Conservation (phyloP, 106 monocot genomes). For the Dioscorea dumetorum region DNA sequence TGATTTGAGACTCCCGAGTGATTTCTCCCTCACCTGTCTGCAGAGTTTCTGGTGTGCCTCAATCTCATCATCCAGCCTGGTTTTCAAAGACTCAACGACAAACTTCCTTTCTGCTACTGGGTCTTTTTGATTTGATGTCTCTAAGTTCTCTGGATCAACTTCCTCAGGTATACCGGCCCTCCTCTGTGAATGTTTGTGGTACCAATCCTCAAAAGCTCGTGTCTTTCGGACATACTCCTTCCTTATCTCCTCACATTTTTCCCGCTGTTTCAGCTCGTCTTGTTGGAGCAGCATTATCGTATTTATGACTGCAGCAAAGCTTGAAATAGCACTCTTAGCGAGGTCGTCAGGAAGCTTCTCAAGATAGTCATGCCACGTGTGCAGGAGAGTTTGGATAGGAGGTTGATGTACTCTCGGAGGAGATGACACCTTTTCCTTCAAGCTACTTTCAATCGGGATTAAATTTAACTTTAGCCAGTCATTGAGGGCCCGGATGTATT, state of each 20-base stretch:
- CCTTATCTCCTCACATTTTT: conserved; percentile 40
- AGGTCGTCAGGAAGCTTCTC: conserved; percentile 57
- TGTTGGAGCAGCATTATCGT: conserved; percentile 47
- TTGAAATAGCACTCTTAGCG: conserved; percentile 31
- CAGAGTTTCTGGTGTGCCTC: conserved; percentile 34
- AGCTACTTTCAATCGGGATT: conserved; percentile 71
- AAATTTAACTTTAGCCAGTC: conserved; percentile 70
- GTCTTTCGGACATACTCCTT: conserved; percentile 39
- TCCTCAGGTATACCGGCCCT: conserved; percentile 13
- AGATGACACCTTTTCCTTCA: conserved; percentile 68
- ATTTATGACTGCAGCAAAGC: conserved; percentile 57
- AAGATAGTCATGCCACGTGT: conserved; percentile 68
- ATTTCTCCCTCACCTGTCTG: conserved; percentile 81
- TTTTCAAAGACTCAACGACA: conserved; percentile 39
- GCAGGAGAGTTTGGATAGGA: conserved; percentile 51
- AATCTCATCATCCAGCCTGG: conserved; percentile 35
- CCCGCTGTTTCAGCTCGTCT: conserved; percentile 63
- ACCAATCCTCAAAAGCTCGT: conserved; percentile 64
- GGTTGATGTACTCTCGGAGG: conserved; percentile 25
- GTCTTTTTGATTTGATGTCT: conserved; percentile 36
- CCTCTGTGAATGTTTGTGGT: conserved; percentile 22
- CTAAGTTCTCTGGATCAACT: conserved; percentile 13
- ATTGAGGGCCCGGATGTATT: conserved; percentile 54
- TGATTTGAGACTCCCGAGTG: conserved; percentile 42
- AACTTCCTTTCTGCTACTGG: conserved; percentile 33